Conservation (phyloP, 345 rosid genomes). For the Hibiscus mutabilis region DNA sequence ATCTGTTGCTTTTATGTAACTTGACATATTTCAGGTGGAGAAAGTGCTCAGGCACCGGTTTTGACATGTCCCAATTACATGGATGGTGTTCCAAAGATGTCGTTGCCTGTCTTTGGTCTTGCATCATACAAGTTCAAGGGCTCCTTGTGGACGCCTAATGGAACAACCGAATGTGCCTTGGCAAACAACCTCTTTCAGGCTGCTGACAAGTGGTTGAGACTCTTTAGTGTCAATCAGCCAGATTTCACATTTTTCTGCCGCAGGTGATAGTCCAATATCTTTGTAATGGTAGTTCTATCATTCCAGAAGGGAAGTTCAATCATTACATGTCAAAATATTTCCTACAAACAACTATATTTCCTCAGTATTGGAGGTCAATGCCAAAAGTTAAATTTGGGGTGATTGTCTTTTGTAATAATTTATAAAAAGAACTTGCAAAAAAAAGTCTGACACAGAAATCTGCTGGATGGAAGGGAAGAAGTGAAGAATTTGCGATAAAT, state of each 20-base stretch:
- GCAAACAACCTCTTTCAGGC: constrained; percentile 42
- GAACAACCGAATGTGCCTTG: constrained; percentile 39
- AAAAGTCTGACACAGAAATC: not conserved
- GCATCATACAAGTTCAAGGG: constrained; percentile 81
- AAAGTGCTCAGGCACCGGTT: constrained; percentile 20
- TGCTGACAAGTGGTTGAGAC: constrained; percentile 63
- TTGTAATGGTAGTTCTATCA: constrained; percentile 2
- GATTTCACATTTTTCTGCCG: constrained; percentile 70
- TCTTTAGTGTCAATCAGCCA: constrained; percentile 59
- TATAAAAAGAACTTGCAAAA: not conserved
- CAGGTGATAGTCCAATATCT: constrained; percentile 16
- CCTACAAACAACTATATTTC: not conserved
- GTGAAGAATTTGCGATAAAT: not conserved
- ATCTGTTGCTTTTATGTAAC: not conserved
- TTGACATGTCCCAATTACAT: not conserved
- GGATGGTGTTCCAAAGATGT: too few relatives aligned
- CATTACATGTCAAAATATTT: not conserved
- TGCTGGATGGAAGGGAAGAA: constrained; percentile 11
- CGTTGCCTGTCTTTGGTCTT: constrained; percentile 65
- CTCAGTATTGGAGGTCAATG: constrained; percentile 1
- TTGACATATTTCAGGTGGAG: constrained; percentile 22
- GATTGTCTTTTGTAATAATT: not conserved
- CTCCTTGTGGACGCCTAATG: constrained; percentile 67
- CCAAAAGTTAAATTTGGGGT: constrained; percentile 4
- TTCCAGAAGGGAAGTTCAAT: not conserved